A percentile compares a stretch with the other conserved stretches of the same genome.
phyloP scores from a whole-genome alignment of 441 rosid species.

The Mallotus japonicus region DNA sequence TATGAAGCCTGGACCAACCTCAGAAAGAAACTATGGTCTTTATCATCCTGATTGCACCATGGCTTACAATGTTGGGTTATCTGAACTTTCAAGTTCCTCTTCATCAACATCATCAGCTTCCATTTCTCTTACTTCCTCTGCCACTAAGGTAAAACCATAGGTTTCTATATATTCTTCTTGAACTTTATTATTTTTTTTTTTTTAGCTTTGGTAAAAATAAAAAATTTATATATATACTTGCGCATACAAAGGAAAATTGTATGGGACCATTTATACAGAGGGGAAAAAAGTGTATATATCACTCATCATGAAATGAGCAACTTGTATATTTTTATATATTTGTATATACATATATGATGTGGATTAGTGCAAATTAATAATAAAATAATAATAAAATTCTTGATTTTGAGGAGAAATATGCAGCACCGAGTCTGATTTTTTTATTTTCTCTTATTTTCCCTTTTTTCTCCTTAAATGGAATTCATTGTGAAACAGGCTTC shows the following conservation, averaged over 20 bases:
- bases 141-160: constrained; percentile 65
- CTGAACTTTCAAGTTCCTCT: constrained; percentile 45
- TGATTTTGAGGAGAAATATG: neutral
- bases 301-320: constrained; percentile 9
- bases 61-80: constrained; percentile 81
- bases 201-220: neutral
- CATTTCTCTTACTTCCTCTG: constrained; percentile 73
- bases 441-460: neutral
- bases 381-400: constrained; percentile 1
- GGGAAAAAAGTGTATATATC: neutral
- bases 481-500: constrained; percentile 57
- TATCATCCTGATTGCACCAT: constrained; percentile 73
- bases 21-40: constrained; percentile 81
- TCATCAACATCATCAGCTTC: constrained; percentile 52
- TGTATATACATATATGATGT: neutral
- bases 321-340: constrained; percentile 9
- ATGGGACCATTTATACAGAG: neutral
- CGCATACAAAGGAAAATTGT: neutral
- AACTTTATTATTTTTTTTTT: neutral
- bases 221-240: neutral
- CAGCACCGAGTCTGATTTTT: constrained; percentile 11
- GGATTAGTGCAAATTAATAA: neutral
- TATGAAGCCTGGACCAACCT: constrained; percentile 72
- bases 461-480: constrained; percentile 36
- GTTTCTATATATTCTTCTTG: neutral